phyloP scores from a whole-genome alignment of 2,329 filamentous ascomycete species.

The Botrytis pseudocinerea region DNA sequence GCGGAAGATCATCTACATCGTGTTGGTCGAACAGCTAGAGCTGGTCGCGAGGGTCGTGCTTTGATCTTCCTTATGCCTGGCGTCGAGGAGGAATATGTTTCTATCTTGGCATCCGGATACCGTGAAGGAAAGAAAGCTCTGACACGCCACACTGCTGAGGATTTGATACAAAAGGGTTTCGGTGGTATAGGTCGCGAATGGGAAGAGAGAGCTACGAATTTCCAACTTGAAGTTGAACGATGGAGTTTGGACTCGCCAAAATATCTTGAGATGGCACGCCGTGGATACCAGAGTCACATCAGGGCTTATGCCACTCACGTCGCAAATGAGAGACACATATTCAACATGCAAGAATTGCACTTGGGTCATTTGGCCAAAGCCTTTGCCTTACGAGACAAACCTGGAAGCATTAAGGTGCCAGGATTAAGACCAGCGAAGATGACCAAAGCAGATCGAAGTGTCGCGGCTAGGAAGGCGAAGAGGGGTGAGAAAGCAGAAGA shows the following conservation, averaged over 20 bases:
- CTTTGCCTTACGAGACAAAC: constrained; percentile 85
- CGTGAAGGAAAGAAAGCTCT: constrained; percentile 63
- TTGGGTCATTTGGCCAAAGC: constrained; percentile 92
- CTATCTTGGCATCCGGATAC: constrained; percentile 47
- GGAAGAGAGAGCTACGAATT: constrained; percentile 67
- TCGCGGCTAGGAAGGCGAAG: constrained; percentile 42
- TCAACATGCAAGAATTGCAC: constrained; percentile 89
- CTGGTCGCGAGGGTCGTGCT: constrained; percentile 83
- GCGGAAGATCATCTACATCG: constrained; percentile 92
- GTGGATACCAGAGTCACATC: constrained; percentile 89
- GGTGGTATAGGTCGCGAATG: constrained; percentile 54
- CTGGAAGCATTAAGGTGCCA: constrained; percentile 71
- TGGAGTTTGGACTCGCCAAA: constrained; percentile 65
- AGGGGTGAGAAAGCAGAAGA: constrained; percentile 42
- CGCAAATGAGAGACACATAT: constrained; percentile 78
- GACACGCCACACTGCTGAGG: constrained; percentile 60
- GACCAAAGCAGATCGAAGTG: constrained; percentile 45
- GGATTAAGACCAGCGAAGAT: constrained; percentile 46
- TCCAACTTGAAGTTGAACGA: constrained; percentile 65
- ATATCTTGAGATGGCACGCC: constrained; percentile 76
- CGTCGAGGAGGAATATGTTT: constrained; percentile 86
- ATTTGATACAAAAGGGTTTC: constrained; percentile 68
- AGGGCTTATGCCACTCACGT: constrained; percentile 94
- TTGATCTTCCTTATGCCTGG: constrained; percentile 89
- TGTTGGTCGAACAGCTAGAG: constrained; percentile 90